Evolutionary conservation across 1,284 basidiomycete species (phyloP).

Genomic region (Heterobasidion occidentale): DNA sequence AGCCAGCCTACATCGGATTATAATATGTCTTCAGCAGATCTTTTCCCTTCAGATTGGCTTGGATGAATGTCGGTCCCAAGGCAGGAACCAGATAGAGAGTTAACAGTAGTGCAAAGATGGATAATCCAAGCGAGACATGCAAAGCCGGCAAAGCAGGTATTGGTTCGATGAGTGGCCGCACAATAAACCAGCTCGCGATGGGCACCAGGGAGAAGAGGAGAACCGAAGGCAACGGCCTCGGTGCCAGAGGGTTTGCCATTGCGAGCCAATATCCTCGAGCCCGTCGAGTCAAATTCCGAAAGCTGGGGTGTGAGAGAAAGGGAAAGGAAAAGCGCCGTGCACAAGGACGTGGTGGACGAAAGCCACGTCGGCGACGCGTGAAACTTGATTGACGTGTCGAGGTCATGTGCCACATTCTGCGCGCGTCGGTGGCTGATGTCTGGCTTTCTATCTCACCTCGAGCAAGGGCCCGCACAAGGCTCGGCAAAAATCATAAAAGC

Average conservation of each 20-base stretch:
- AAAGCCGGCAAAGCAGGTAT: conserved; percentile 60
- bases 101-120: conserved; percentile 70
- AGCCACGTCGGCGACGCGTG: neutral
- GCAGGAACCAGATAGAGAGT: conserved; percentile 70
- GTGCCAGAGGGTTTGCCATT: conserved; percentile 14
- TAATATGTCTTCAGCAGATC: conserved; percentile 77
- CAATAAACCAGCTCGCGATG: conserved; percentile 61
- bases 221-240: conserved; percentile 45
- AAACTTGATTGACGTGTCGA: neutral
- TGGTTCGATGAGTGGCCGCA: conserved; percentile 62
- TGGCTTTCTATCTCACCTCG: neutral
- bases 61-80: conserved; percentile 67
- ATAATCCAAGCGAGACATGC: conserved; percentile 72
- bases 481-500: conserved; percentile 7
- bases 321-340: neutral
- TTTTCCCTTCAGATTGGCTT: conserved; percentile 70
- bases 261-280: neutral
- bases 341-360: neutral
- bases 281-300: neutral
- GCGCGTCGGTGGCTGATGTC: neutral
- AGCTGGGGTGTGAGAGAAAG: neutral
- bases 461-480: neutral
- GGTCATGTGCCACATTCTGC: neutral
- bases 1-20: conserved; percentile 60
- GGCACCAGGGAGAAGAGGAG: conserved; percentile 52